These are phyloP conservation scores for Fagopyrum esculentum DNA, from an alignment of 148 eudicot genomes.

Conservation along the genomic window DNA sequence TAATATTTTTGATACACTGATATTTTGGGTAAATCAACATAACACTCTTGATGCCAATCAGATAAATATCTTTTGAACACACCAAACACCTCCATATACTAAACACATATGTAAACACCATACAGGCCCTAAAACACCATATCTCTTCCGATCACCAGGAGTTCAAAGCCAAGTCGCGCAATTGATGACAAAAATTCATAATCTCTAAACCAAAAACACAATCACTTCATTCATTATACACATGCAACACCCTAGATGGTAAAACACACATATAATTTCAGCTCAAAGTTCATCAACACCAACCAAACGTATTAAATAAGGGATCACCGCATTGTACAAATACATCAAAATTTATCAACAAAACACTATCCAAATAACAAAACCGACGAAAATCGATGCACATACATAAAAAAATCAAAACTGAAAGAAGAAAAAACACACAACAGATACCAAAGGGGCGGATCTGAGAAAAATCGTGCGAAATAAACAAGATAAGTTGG, in stretches of 20 bases:
- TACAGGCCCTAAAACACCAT: too few relatives aligned
- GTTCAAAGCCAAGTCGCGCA: not conserved
- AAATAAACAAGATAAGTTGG: not conserved
- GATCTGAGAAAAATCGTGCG: slow-evolving; percentile 4
- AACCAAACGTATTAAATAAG: slow-evolving; percentile 1
- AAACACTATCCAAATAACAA: not conserved
- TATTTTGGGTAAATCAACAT: too few relatives aligned
- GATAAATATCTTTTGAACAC: too few relatives aligned
- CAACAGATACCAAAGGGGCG: not conserved
- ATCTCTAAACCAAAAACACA: not conserved
- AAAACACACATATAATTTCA: not conserved
- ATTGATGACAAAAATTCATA: not conserved
- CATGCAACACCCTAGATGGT: not conserved
- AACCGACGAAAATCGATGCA: not conserved
- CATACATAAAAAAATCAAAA: too few relatives aligned
- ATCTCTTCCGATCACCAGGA: not conserved
- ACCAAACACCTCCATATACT: too few relatives aligned
- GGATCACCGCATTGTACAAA: not conserved
- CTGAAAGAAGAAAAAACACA: not conserved
- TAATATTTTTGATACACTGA: too few relatives aligned
- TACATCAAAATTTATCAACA: too few relatives aligned
- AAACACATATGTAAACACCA: too few relatives aligned
- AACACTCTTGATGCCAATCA: too few relatives aligned
- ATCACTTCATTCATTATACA: not conserved
- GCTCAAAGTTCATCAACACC: slow-evolving; percentile 2